Evolutionary conservation across 2,329 filamentous ascomycete species (phyloP), one percentile per base, ranked within the genome.

Genomic region (Tricladium varicosporioides): DNA sequence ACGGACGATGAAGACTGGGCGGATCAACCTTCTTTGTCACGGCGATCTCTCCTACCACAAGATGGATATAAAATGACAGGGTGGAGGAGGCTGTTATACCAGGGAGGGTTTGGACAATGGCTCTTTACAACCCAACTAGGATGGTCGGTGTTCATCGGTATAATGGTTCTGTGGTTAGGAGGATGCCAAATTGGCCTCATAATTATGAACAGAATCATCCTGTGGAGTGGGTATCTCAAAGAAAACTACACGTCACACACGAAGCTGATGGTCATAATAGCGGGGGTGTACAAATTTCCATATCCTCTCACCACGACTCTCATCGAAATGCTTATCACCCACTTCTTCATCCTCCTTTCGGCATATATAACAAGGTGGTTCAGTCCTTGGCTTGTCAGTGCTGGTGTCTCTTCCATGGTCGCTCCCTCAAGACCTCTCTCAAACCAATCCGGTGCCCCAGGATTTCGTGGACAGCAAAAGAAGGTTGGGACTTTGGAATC

Each of bases 261-360:
- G 50, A 68, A 67, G 58, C 64, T 68, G 56, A 63, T 65, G 49
- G 56, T 53, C 33, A 57, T 66, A 63, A 60, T 69, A 73, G 72
- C 76, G 56, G 77, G 77, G 51, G 73, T 77, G 27, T 78, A 71
- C 64, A 80, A 77, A 62, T 81, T 82, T 58, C 76, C 76, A 1
- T 82, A 80, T 58, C 80, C 80, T 13, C 69, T 82, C 31, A 76
- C 78, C 8, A 73, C 75, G 51, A 80, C 79, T 0, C 75, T 79
- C 27, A 65, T 80, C 15, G 76, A 82, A 61, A 73, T 82, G 42
- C 64, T 78, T 47, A 73, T 80, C 52, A 77, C 78, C 2, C 79
- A 82, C 58, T 59, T 76, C 5, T 73, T 78, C 40, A 71, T 82
- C 48, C 60, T 79, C 4, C 71, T 74, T 53, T 74, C 74, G 32